Evolutionary conservation across 306 rosid species (phyloP).

Genomic region (Malus sieversii): DNA sequence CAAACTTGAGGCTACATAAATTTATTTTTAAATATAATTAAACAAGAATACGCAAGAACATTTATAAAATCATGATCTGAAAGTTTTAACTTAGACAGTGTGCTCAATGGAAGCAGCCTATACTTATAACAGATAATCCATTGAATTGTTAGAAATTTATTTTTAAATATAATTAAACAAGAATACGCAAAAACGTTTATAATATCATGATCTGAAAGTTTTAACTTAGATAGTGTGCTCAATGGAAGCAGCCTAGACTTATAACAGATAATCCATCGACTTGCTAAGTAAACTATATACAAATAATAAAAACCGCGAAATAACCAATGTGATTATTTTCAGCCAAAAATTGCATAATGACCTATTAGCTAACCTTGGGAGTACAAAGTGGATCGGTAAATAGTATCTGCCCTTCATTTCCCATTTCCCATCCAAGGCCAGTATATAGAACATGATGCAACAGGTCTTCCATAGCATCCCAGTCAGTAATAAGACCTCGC

Average conservation of each 20-base stretch:
- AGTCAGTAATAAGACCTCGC: slow-evolving; percentile 70
- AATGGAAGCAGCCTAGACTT: not conserved
- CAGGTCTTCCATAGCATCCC: slow-evolving; percentile 98
- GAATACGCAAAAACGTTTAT: not conserved
- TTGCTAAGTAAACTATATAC: not conserved
- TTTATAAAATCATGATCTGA: not conserved
- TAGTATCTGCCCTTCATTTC: slow-evolving; percentile 88
- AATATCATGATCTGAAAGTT: not conserved
- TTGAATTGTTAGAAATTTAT: not conserved
- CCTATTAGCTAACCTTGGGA: slow-evolving; percentile 57
- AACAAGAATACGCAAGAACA: not conserved
- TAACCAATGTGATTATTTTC: not conserved
- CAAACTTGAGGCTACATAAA: not conserved
- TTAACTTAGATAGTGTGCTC: not conserved
- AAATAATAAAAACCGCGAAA: not conserved
- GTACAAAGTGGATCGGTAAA: slow-evolving; percentile 94
- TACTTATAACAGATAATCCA: not conserved
- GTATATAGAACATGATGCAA: slow-evolving; percentile 73
- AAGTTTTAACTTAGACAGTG: not conserved
- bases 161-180: too few species aligned
- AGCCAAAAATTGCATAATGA: not conserved
- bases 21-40: not conserved
- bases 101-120: not conserved
- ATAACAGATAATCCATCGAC: not conserved
- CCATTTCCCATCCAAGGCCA: slow-evolving; percentile 99